Percentiles rank a stretch among this genome's conserved stretches.
Conservation (phyloP, 1,284 basidiomycete species). For the Blastosporella zonata region DNA sequence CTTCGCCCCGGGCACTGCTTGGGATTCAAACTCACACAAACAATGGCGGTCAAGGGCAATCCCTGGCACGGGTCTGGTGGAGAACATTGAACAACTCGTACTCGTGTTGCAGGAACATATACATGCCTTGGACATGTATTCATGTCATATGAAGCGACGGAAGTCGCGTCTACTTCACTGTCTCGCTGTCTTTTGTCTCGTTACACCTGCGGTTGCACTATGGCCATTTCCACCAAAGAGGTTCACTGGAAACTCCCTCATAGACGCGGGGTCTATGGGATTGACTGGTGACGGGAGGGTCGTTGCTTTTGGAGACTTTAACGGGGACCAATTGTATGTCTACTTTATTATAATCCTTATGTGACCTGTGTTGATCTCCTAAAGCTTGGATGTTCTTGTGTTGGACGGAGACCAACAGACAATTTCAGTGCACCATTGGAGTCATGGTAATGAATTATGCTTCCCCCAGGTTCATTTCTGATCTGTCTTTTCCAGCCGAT, state of each 20-base stretch:
- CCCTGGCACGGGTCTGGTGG: background rate
- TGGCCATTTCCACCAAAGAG: slow-evolving; percentile 86
- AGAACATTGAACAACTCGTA: background rate
- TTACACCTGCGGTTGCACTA: slow-evolving; percentile 30
- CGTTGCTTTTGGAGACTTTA: slow-evolving; percentile 91
- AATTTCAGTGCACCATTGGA: slow-evolving; percentile 79
- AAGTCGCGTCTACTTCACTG: background rate
- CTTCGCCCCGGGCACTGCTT: background rate
- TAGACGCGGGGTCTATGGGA: slow-evolving; percentile 81
- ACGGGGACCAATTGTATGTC: slow-evolving; percentile 91
- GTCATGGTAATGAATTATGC: slow-evolving; percentile 56
- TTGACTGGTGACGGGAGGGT: slow-evolving; percentile 71
- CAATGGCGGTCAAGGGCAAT: background rate
- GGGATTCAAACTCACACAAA: slow-evolving; percentile 2
- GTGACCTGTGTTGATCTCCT: slow-evolving; percentile 1
- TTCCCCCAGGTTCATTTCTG: background rate
- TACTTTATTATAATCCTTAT: slow-evolving; percentile 3
- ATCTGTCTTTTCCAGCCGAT: slow-evolving; percentile 37
- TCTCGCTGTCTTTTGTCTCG: slow-evolving; percentile 26
- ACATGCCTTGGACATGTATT: slow-evolving; percentile 14
- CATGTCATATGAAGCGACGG: slow-evolving; percentile 6
- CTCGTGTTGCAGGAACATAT: background rate
- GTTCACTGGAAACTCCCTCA: slow-evolving; percentile 83
- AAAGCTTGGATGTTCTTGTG: slow-evolving; percentile 79
- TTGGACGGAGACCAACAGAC: slow-evolving; percentile 73